phyloP scores from a whole-genome alignment of 306 rosid species.

The Glycine latifolia region DNA sequence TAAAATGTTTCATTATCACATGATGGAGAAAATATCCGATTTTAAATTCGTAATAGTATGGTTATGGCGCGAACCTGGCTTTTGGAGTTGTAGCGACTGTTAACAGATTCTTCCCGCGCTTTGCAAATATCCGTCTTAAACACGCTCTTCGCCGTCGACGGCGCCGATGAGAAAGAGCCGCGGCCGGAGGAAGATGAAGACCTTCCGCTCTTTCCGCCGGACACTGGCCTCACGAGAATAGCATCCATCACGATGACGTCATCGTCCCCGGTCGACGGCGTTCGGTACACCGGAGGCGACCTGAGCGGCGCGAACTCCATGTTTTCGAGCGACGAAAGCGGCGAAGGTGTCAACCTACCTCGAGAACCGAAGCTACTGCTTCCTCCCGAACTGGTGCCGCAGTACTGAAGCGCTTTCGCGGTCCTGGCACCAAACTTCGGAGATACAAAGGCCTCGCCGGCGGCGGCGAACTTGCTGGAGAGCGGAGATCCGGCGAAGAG shows the following conservation, averaged over 20 bases:
- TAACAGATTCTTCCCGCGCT: conserved; percentile 56
- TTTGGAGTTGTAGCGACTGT: conserved; percentile 53
- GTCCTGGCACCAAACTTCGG: conserved; percentile 44
- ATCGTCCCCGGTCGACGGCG: conserved; percentile 67
- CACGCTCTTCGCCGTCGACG: conserved; percentile 42
- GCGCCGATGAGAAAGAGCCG: conserved; percentile 37
- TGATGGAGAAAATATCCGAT: background rate
- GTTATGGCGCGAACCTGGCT: conserved; percentile 58
- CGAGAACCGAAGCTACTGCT: conserved; percentile 55
- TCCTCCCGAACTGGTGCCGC: conserved; percentile 49
- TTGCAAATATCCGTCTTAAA: conserved; percentile 50
- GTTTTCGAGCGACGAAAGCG: conserved; percentile 68
- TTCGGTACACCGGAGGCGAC: conserved; percentile 56
- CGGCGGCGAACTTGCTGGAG: conserved; percentile 34
- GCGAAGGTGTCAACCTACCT: conserved; percentile 52
- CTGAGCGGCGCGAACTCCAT: conserved; percentile 49
- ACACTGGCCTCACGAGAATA: conserved; percentile 53
- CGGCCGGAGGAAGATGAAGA: conserved; percentile 51
- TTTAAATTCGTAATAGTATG: conserved; percentile 13
- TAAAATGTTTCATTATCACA: background rate
- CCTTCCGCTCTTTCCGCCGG: conserved; percentile 54
- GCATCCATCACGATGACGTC: conserved; percentile 81
- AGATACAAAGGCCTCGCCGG: conserved; percentile 48
- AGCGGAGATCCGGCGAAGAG: conserved; percentile 56
- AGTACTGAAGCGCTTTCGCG: conserved; percentile 26